Conservation (phyloP, 805 yeast genomes). For the Kregervanrija fluxuum region DNA sequence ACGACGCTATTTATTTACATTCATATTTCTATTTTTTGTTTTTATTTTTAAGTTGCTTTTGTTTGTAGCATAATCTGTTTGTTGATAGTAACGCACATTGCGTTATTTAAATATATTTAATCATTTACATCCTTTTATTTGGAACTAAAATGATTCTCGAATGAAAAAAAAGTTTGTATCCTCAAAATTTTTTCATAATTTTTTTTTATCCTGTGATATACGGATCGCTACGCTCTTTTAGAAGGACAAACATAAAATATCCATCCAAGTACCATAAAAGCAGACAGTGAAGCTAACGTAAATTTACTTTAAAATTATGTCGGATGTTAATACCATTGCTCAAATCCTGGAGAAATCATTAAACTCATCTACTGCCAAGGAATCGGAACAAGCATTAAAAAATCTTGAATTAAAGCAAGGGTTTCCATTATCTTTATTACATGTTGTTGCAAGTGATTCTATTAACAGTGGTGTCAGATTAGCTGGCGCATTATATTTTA, state of each 20-base stretch:
- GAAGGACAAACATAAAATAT: no score
- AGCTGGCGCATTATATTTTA: conserved; percentile 87
- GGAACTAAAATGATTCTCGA: no score
- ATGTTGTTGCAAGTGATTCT: conserved; percentile 61
- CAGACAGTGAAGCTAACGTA: not conserved
- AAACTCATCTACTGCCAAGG: conserved; percentile 53
- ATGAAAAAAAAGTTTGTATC: no score
- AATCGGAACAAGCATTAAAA: conserved; percentile 59
- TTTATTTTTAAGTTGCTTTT: no score
- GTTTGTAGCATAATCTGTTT: no score
- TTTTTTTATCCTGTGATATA: not conserved
- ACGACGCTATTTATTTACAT: no score
- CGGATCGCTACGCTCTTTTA: not conserved
- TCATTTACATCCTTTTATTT: no score
- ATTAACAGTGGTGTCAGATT: conserved; percentile 54
- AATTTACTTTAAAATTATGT: conserved; percentile 11
- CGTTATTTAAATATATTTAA: no score
- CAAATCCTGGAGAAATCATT: conserved; percentile 56
- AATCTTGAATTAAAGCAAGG: conserved; percentile 61
- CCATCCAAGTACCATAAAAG: no score
- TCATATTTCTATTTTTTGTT: no score
- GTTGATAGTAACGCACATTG: no score
- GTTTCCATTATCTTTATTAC: conserved; percentile 68
- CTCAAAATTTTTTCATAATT: no score
- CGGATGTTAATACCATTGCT: conserved; percentile 48